phyloP scores from a whole-genome alignment of 225 moss, liverwort and hornwort genomes.

The Physcomitrellopsis africana region DNA sequence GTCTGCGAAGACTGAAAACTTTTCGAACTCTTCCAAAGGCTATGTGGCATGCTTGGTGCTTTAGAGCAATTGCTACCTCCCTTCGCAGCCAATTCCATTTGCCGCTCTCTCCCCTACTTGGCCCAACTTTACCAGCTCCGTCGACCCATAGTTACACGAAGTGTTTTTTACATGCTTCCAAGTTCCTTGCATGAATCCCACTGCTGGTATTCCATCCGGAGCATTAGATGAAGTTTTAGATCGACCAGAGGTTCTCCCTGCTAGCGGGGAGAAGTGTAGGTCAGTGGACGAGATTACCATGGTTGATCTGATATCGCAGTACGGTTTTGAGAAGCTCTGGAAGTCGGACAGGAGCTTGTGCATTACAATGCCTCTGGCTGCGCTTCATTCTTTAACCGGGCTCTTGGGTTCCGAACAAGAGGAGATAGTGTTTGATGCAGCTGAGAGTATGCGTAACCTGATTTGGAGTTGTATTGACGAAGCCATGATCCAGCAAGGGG shows the following conservation, averaged over 20 bases:
- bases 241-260: conserved; percentile 61
- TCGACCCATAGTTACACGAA: conserved; percentile 82
- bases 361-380: conserved; percentile 68
- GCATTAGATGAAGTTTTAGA: conserved; percentile 74
- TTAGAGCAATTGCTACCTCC: conserved; percentile 77
- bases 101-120: conserved; percentile 72
- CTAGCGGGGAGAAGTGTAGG: conserved; percentile 60
- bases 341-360: conserved; percentile 53
- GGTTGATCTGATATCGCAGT: conserved; percentile 79
- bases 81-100: conserved; percentile 78
- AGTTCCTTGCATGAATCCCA: conserved; percentile 66
- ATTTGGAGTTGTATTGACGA: conserved; percentile 81
- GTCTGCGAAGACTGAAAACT: conserved; percentile 33
- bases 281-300: conserved; percentile 92
- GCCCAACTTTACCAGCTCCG: conserved; percentile 77
- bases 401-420: conserved; percentile 88
- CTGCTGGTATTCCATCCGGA: conserved; percentile 67
- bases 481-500: conserved; percentile 71
- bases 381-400: conserved; percentile 71
- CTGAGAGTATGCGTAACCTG: conserved; percentile 78
- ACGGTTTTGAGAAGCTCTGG: conserved; percentile 83
- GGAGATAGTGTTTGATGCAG: conserved; percentile 81
- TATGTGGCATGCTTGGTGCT: conserved; percentile 90
- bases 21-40: conserved; percentile 41
- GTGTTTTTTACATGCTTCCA: conserved; percentile 87